A percentile compares a stretch with the other conserved stretches of the same genome.
Evolutionary conservation across 768 basidiomycete genomes (phyloP).

Genomic region (Psilocybe cubensis): DNA sequence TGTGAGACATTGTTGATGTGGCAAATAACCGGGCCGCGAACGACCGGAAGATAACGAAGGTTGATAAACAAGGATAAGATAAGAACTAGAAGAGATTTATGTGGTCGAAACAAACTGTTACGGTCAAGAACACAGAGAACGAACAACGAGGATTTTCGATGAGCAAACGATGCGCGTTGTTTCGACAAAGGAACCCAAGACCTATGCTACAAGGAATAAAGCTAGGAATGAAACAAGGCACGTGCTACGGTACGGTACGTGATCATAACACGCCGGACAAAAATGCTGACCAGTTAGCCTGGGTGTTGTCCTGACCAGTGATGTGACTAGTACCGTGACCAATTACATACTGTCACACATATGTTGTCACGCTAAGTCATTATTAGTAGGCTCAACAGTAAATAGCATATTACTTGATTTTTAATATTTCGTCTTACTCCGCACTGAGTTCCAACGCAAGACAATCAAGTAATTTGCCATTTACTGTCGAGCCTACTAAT

Average conservation of each 20-base stretch:
- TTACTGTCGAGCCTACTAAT: no score
- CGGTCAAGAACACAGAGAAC: background rate
- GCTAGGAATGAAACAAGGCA: background rate
- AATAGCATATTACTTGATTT: no score
- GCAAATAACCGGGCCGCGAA: background rate
- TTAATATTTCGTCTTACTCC: no score
- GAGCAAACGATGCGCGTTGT: background rate
- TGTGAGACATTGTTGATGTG: background rate
- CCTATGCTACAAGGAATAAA: background rate
- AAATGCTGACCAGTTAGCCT: no score
- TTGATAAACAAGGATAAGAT: background rate
- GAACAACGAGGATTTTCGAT: background rate
- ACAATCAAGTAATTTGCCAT: no score
- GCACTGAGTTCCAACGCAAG: no score
- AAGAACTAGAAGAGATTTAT: background rate
- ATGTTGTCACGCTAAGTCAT: no score
- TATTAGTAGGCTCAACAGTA: no score
- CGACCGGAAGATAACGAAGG: background rate
- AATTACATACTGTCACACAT: no score
- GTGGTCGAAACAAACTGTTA: conserved; percentile 7
- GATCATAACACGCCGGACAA: conserved; percentile 15
- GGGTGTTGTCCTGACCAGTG: no score
- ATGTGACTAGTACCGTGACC: no score
- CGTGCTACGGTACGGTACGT: background rate
- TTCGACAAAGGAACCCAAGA: background rate